Evolutionary conservation across 2,329 filamentous ascomycete species (phyloP).

Genomic region (Aspergillus ruber): DNA sequence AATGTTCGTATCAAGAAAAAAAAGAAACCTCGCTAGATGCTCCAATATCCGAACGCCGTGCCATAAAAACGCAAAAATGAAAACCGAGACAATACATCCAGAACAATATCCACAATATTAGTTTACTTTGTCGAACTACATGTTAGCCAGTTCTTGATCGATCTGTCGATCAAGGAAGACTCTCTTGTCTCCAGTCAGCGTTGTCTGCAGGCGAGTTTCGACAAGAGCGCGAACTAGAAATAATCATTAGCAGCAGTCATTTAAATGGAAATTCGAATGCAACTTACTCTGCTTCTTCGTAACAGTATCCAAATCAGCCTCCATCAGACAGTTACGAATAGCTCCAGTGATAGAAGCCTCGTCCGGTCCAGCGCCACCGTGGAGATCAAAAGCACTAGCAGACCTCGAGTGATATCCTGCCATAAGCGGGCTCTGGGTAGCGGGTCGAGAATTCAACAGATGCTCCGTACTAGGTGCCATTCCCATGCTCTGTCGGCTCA

Average conservation of each 20-base stretch:
- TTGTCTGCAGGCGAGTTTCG: slow-evolving; percentile 87
- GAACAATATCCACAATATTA: too few species aligned
- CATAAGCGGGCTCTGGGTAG: slow-evolving; percentile 45
- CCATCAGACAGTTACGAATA: slow-evolving; percentile 72
- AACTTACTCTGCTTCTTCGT: slow-evolving; percentile 84
- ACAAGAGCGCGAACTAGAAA: slow-evolving; percentile 67
- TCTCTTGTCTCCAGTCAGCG: slow-evolving; percentile 76
- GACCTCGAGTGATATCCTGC: slow-evolving; percentile 43
- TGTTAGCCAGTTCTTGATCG: slow-evolving; percentile 85
- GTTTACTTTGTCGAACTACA: slow-evolving; percentile 50
- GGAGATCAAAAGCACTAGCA: slow-evolving; percentile 53
- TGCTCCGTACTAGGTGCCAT: slow-evolving; percentile 40
- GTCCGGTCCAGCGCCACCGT: slow-evolving; percentile 58
- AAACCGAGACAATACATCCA: too few species aligned
- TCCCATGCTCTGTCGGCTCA: slow-evolving; percentile 38
- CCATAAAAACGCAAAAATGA: too few species aligned
- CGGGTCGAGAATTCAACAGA: slow-evolving; percentile 30
- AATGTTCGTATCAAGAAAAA: too few species aligned
- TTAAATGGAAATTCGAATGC: background rate
- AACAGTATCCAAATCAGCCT: slow-evolving; percentile 92
- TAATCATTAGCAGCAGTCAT: slow-evolving; percentile 2
- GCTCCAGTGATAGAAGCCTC: slow-evolving; percentile 76
- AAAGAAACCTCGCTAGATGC: too few species aligned
- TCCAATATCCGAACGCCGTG: too few species aligned
- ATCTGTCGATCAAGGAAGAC: slow-evolving; percentile 90